Percentiles rank a stretch among this genome's conserved stretches.
Evolutionary conservation across 805 yeast species (phyloP).

Genomic region (Nematodospora valgi): DNA sequence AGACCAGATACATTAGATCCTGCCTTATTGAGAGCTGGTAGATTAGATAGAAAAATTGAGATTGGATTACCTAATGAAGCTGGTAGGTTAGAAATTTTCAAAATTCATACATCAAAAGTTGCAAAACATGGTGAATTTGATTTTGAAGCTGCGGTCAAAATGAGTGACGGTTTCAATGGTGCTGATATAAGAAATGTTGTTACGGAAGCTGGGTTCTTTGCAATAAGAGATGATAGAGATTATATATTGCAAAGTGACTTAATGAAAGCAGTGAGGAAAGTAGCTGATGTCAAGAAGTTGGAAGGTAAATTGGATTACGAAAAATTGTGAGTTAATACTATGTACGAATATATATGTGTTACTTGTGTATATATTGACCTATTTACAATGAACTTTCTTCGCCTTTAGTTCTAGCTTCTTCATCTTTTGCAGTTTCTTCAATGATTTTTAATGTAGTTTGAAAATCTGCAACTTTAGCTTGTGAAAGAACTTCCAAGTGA

Average conservation of each 20-base stretch:
- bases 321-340: slow-evolving; percentile 58
- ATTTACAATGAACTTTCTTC: slow-evolving; percentile 1
- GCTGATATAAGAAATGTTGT: slow-evolving; percentile 96
- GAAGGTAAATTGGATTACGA: slow-evolving; percentile 96
- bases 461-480: slow-evolving; percentile 25
- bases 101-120: slow-evolving; percentile 84
- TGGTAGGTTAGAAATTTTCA: slow-evolving; percentile 90
- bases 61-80: slow-evolving; percentile 94
- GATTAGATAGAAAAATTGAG: slow-evolving; percentile 94
- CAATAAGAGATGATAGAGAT: slow-evolving; percentile 96
- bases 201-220: slow-evolving; percentile 98
- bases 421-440: not conserved
- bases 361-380: slow-evolving; percentile 1
- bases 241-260: slow-evolving; percentile 89
- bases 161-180: slow-evolving; percentile 99
- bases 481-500: slow-evolving; percentile 39
- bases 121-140: slow-evolving; percentile 94
- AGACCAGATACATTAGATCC: slow-evolving; percentile 98
- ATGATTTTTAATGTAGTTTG: slow-evolving; percentile 20
- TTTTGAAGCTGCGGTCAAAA: slow-evolving; percentile 94
- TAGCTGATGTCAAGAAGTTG: slow-evolving; percentile 92
- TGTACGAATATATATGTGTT: slow-evolving; percentile 1
- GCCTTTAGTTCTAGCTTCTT: no score
- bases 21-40: slow-evolving; percentile 94
- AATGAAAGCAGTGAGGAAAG: slow-evolving; percentile 98